A percentile compares a stretch with the other conserved stretches of the same genome.
Conservation (phyloP, 768 basidiomycete species). For the Calocera viscosa region DNA sequence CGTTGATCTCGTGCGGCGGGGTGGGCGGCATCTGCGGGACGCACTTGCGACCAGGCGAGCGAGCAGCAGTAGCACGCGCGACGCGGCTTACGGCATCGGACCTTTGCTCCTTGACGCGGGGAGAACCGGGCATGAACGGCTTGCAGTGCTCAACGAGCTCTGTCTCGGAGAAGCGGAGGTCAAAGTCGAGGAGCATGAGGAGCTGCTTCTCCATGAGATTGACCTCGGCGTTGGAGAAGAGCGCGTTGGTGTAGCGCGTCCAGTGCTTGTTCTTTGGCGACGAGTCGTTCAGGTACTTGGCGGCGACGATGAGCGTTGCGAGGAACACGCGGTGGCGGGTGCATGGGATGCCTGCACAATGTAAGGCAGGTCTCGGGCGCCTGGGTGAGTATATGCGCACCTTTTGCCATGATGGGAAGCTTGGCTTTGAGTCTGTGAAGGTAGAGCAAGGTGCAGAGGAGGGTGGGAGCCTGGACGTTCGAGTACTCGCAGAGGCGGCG, state of each 20-base stretch:
- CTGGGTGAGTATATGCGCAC: conserved; percentile 33
- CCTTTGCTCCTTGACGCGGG: conserved; percentile 16
- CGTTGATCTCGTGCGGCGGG: conserved; percentile 22
- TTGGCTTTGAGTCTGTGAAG: conserved; percentile 73
- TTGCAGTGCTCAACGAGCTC: conserved; percentile 49
- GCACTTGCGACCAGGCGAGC: conserved; percentile 34
- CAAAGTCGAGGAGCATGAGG: conserved; percentile 80
- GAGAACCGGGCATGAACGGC: conserved; percentile 34
- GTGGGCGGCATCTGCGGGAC: conserved; percentile 34
- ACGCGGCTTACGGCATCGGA: conserved; percentile 41
- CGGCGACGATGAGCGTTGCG: conserved; percentile 86
- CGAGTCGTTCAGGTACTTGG: conserved; percentile 96
- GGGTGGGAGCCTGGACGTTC: conserved; percentile 80
- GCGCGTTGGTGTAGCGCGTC: conserved; percentile 52
- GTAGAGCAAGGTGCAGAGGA: conserved; percentile 83
- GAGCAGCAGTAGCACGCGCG: conserved; percentile 40
- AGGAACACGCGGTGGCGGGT: conserved; percentile 93
- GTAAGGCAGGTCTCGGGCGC: conserved; percentile 6
- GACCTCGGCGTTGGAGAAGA: conserved; percentile 51
- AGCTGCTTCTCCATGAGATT: conserved; percentile 98
- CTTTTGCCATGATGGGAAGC: conserved; percentile 73
- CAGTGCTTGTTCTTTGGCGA: conserved; percentile 92
- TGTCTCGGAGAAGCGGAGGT: conserved; percentile 76
- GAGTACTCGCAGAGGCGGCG: conserved; percentile 61
- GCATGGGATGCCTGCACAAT: conserved; percentile 54